Base-by-base conservation (phyloP, 139 green algal species). In the Zygnema circumcarinatum region DNA sequence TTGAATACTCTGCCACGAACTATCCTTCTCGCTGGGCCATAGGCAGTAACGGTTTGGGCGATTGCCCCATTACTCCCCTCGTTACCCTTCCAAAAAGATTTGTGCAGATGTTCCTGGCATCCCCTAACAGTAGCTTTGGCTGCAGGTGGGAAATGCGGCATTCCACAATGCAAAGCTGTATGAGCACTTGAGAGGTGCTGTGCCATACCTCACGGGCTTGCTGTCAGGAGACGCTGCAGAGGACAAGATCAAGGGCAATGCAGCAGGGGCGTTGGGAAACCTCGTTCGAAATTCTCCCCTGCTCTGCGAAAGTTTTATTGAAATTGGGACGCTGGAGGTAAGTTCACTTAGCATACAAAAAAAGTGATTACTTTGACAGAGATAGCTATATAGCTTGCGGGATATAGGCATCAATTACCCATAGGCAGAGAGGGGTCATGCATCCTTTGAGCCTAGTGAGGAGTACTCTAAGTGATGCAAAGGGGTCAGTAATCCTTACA, bases 221-320 rank as follows among this genome's bases (percentile, higher is more conserved):
- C 89, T 97, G 47, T 40, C 32, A 29, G 29, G 31, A 21, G 52
- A 35, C 2, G 53, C 74, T 20, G 41, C 95, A 32, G 95, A 97
- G 39, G 94, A 97, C 83, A 97, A 98, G 84, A 98, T 95, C 22
- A 92, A 95, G 0, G 95, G 95, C 76, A 99, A 99, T 85, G 96
- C 96, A 0, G 96, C 96, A 0, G 96, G 96, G 0, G 96, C 96
- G 1, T 93, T 99, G 31, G 96, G 96, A 74, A 99, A 99, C 93
- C 93, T 99, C 1, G 95, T 96, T 42, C 93, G 96, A 74, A 98
- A 98, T 92, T 93, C 83, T 35, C 69, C 52, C 29, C 22, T 83
- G 40, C 91, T 99, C 11, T 96, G 95, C 84, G 74, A 81, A 0
- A 93, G 96, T 53, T 85, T 99, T 40, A 90, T 98, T 42, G n/a